Base-by-base conservation (phyloP, 768 basidiomycete species). In the Cystofilobasidium bisporidii region DNA sequence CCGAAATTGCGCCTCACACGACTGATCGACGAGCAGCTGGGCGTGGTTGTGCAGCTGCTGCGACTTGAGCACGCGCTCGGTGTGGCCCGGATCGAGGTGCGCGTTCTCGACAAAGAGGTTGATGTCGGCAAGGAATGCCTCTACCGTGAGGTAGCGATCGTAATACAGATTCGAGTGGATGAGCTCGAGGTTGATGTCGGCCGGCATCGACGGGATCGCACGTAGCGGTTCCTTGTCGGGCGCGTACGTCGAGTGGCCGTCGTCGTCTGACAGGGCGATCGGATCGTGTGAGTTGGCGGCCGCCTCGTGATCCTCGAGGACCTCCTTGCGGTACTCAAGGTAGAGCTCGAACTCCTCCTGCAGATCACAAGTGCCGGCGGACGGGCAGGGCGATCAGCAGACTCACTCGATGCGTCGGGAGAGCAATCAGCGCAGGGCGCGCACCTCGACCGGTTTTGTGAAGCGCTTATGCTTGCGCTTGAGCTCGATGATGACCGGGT, bases 401-500 rank as follows among this genome's bases (percentile, higher is more conserved):
- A 18, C 9, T 47, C 4, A 20, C 22, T 45, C 5, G 22, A 6
- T 0, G 10, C 18, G 24, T 38, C 20, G 15, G 55, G 14, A 28
- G 33, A 38, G 33, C 1, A 5, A 20, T 26, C 4, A 30, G 28
- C 5, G 2, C 20, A 45, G 12, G 18, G 38, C n/a, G 38, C 30
- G 74, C 72, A 92, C 91, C 69, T 80, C 81, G 50, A 88, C 87
- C 43, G 82, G 79, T 78, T 91, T 91, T 0, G 85, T 87, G 74
- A 96, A 93, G 71, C 87, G 82, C 81, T 91, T 91, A 76, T 87
- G 92, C 78, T 92, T 91, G 76, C 89, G 84, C 80, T 90, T 91
- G 72, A 99, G 79, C 75, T 97, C 91, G 2, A 83, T 83, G 61
- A 98, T 78, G 60, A 98, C 86, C 1, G 88, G 88, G 1, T 89